phyloP scores from a whole-genome alignment of 2,329 filamentous ascomycete species.

The Leptographium radiaticola region DNA sequence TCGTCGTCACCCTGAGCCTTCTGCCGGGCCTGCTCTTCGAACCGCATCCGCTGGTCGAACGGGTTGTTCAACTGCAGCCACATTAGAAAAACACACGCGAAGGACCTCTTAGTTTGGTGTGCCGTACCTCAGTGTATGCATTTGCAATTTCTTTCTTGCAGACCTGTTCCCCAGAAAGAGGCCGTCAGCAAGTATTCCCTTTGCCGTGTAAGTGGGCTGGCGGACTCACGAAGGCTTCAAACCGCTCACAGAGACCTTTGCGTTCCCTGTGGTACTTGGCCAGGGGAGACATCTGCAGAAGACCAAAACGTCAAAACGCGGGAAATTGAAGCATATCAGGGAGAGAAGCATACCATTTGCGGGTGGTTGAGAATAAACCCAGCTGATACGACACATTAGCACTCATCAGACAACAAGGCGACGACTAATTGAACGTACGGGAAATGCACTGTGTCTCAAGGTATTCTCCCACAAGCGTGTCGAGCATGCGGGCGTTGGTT shows the following conservation, averaged over 20 bases:
- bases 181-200: not conserved
- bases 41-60: constrained; percentile 81
- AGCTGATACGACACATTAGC: constrained; percentile 4
- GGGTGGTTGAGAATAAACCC: constrained; percentile 14
- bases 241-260: constrained; percentile 84
- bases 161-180: constrained; percentile 29
- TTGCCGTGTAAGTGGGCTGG: not conserved
- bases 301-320: not conserved
- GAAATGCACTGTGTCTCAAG: constrained; percentile 70
- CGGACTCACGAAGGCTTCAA: constrained; percentile 61
- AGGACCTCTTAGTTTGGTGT: not conserved
- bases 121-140: constrained; percentile 64
- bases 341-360: constrained; percentile 9
- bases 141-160: constrained; percentile 96
- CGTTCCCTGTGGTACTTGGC: constrained; percentile 85
- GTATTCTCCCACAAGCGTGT: constrained; percentile 87
- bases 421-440: constrained; percentile 1
- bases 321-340: not conserved
- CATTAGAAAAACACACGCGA: not conserved
- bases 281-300: constrained; percentile 67
- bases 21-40: constrained; percentile 90
- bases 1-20: constrained; percentile 97
- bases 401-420: not conserved
- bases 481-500: constrained; percentile 92
- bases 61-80: constrained; percentile 65